Percentiles rank a stretch among this genome's conserved stretches.
Conservation (phyloP, 768 basidiomycete species). For the Tricholoma terreum region DNA sequence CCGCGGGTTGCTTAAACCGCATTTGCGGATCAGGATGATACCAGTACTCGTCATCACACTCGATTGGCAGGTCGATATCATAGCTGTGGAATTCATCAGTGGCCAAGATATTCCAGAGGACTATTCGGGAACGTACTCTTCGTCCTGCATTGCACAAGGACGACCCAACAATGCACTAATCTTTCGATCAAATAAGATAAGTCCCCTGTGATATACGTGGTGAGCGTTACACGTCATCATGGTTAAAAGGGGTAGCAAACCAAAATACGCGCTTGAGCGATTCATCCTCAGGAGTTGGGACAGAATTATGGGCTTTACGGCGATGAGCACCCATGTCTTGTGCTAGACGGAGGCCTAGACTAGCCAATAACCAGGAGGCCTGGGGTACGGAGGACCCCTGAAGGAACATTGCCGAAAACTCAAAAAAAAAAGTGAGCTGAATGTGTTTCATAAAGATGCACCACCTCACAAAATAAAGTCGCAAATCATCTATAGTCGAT, state of each 20-base stretch:
- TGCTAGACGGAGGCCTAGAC: conserved; percentile 69
- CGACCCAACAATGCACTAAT: conserved; percentile 59
- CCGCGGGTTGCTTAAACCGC: conserved; percentile 67
- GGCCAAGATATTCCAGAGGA: background rate
- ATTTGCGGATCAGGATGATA: conserved; percentile 52
- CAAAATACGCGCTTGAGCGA: conserved; percentile 73
- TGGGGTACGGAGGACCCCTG: conserved; percentile 61
- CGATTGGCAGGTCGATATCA: conserved; percentile 64
- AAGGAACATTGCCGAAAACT: conserved; percentile 53
- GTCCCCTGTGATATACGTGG: conserved; percentile 37
- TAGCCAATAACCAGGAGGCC: conserved; percentile 64
- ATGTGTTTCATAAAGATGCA: background rate
- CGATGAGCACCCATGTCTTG: conserved; percentile 79
- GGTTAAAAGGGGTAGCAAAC: conserved; percentile 29
- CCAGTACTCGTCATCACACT: conserved; percentile 78
- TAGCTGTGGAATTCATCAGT: conserved; percentile 42
- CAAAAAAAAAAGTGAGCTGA: background rate
- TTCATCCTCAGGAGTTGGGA: conserved; percentile 57
- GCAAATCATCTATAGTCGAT: conserved; percentile 70
- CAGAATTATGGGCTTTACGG: conserved; percentile 29
- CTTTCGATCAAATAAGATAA: conserved; percentile 50
- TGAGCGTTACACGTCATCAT: background rate
- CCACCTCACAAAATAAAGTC: conserved; percentile 54
- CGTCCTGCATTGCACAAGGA: conserved; percentile 75
- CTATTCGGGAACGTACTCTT: conserved; percentile 51